Evolutionary conservation across 2,329 filamentous ascomycete species (phyloP).

Genomic region (Fusarium neocosmosporiellum): DNA sequence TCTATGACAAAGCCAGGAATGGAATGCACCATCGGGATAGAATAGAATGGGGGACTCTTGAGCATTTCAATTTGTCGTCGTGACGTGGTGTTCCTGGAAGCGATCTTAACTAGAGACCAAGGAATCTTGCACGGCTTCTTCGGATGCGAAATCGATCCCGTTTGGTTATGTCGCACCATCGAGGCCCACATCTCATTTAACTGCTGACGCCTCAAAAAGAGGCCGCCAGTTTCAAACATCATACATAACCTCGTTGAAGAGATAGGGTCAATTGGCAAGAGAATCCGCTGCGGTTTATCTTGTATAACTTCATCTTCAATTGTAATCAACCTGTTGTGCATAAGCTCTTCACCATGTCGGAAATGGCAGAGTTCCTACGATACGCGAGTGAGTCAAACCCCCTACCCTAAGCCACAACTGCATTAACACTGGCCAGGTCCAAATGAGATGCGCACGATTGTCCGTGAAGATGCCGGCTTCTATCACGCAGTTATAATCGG

Average conservation of each 20-base stretch:
- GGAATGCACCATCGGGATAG: background rate
- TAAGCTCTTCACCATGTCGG: conserved; percentile 14
- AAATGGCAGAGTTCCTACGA: conserved; percentile 24
- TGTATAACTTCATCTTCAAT: background rate
- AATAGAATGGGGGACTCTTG: background rate
- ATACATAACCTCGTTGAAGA: background rate
- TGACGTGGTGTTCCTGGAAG: background rate
- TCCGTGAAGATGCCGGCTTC: conserved; percentile 35
- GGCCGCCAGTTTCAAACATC: conserved; percentile 18
- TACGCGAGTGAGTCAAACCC: conserved; percentile 24
- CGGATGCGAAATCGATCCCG: conserved; percentile 3
- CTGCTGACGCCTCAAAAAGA: conserved; percentile 9
- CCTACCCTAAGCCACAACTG: background rate
- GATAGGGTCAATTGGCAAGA: background rate
- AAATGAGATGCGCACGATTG: conserved; percentile 38
- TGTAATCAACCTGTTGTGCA: background rate
- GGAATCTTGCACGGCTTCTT: conserved; percentile 4
- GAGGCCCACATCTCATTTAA: conserved; percentile 18
- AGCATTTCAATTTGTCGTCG: background rate
- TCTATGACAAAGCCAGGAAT: no score
- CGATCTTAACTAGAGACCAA: background rate
- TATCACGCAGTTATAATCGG: conserved; percentile 40
- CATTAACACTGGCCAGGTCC: conserved; percentile 22
- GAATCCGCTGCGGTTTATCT: background rate
- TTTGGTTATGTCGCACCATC: conserved; percentile 1